phyloP scores from a whole-genome alignment of 2,329 filamentous ascomycete genomes.

The Dactylellina haptotyla region DNA sequence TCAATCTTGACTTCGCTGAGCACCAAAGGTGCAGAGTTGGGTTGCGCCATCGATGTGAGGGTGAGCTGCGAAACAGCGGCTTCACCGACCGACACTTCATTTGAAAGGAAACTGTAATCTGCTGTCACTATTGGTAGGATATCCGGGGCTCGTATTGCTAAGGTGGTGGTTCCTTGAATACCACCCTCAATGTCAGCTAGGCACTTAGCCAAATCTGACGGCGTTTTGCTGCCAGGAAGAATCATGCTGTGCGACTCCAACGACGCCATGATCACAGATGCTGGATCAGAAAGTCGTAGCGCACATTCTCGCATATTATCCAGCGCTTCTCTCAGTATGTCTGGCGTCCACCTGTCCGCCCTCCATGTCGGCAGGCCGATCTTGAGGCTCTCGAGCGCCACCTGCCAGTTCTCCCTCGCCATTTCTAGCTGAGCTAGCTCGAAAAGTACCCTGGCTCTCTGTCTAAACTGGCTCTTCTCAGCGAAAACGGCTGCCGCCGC shows the following conservation, averaged over 20 bases:
- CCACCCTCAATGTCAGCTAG: slow-evolving; percentile 65
- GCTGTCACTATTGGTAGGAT: slow-evolving; percentile 68
- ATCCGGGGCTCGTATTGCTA: slow-evolving; percentile 67
- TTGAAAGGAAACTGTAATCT: slow-evolving; percentile 69
- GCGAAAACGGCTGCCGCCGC: slow-evolving; percentile 34
- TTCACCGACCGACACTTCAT: slow-evolving; percentile 72
- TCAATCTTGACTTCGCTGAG: slow-evolving; percentile 67
- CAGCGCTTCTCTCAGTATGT: slow-evolving; percentile 70
- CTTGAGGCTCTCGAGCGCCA: slow-evolving; percentile 41
- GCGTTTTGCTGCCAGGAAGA: slow-evolving; percentile 60
- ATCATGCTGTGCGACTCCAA: slow-evolving; percentile 73
- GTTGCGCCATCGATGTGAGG: slow-evolving; percentile 69
- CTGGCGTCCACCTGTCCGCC: slow-evolving; percentile 69
- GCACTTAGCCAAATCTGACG: slow-evolving; percentile 67
- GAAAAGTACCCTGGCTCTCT: slow-evolving; percentile 42
- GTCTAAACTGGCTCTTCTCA: slow-evolving; percentile 37
- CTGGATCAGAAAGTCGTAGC: slow-evolving; percentile 66
- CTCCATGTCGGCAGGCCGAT: slow-evolving; percentile 58
- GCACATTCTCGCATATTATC: slow-evolving; percentile 72
- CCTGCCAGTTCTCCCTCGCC: slow-evolving; percentile 45
- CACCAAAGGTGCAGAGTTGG: slow-evolving; percentile 66
- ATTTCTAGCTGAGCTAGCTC: slow-evolving; percentile 44
- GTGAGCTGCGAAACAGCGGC: slow-evolving; percentile 69
- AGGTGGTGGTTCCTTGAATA: slow-evolving; percentile 63
- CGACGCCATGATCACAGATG: slow-evolving; percentile 71